Evolutionary conservation across 352 stramenopile genomes (phyloP).

Genomic region (Pelagophyceae sp.): DNA sequence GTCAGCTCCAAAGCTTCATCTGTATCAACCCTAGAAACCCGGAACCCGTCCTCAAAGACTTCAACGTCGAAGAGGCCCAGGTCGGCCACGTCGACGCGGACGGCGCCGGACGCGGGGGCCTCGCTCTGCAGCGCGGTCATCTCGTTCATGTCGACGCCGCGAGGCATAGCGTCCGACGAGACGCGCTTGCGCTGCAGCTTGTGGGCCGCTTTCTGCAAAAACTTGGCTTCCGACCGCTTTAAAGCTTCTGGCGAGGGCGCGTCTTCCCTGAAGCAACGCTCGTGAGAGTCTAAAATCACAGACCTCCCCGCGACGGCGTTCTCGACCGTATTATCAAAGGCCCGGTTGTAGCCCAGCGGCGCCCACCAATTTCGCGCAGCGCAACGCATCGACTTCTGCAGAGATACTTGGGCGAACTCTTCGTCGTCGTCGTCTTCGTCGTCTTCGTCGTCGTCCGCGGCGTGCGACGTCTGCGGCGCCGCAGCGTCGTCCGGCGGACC

Average conservation of each 20-base stretch:
- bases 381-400: no score
- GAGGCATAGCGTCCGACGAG: no score
- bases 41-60: conserved; percentile 43
- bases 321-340: background rate
- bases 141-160: background rate
- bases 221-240: no score
- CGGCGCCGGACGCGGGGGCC: background rate
- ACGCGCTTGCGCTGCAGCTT: no score
- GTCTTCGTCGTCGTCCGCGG: background rate
- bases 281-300: background rate
- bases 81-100: conserved; percentile 12
- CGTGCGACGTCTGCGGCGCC: background rate
- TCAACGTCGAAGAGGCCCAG: conserved; percentile 32
- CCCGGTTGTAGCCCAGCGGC: background rate
- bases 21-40: background rate
- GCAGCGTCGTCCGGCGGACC: no score
- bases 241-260: background rate
- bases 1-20: conserved; percentile 25
- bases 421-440: conserved; percentile 4
- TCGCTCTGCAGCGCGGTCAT: no score
- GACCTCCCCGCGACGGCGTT: background rate
- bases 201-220: no score
- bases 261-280: background rate
- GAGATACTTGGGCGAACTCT: background rate
- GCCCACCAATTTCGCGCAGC: no score